A percentile compares a stretch with the other conserved stretches of the same genome.
Evolutionary conservation across 2,329 filamentous ascomycete genomes (phyloP).

Genomic region (Fusarium aywerte): DNA sequence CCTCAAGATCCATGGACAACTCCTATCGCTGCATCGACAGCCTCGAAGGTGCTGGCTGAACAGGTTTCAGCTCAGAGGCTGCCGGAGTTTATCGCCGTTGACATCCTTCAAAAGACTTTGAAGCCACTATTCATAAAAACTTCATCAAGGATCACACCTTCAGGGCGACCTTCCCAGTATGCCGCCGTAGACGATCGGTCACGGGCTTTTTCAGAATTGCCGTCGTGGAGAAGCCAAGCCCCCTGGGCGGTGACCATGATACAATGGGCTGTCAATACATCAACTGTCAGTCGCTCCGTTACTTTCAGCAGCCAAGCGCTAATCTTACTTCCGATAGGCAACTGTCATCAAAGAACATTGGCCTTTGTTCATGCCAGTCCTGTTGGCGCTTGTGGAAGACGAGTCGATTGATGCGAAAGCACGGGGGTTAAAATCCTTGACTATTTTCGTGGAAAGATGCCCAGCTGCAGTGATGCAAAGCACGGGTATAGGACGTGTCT

Average conservation of each 20-base stretch:
- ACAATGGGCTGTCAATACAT: conserved; percentile 65
- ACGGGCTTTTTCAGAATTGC: conserved; percentile 2
- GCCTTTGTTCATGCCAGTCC: conserved; percentile 74
- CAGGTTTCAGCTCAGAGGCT: conserved; percentile 38
- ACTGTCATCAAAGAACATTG: conserved; percentile 66
- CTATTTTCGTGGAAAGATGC: conserved; percentile 65
- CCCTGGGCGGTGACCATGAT: conserved; percentile 42
- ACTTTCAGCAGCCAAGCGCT: not conserved
- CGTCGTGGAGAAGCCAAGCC: conserved; percentile 42
- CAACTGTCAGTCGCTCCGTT: conserved; percentile 57
- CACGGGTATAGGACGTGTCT: conserved; percentile 74
- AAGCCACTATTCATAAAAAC: conserved; percentile 73
- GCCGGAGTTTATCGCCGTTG: conserved; percentile 60
- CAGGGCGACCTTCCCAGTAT: conserved; percentile 48
- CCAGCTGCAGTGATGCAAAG: conserved; percentile 63
- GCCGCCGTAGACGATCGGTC: conserved; percentile 5
- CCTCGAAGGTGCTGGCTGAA: conserved; percentile 49
- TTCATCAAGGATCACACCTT: conserved; percentile 54
- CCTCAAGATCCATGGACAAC: conserved; percentile 54
- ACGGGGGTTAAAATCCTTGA: conserved; percentile 66
- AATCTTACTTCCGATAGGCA: conserved; percentile 46
- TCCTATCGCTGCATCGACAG: conserved; percentile 42
- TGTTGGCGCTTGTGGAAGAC: conserved; percentile 77
- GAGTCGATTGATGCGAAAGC: conserved; percentile 62
- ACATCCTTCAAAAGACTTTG: conserved; percentile 70